Evolutionary conservation across 495 filamentous ascomycete genomes (phyloP).

Genomic region (Parathielavia hyrcaniae): DNA sequence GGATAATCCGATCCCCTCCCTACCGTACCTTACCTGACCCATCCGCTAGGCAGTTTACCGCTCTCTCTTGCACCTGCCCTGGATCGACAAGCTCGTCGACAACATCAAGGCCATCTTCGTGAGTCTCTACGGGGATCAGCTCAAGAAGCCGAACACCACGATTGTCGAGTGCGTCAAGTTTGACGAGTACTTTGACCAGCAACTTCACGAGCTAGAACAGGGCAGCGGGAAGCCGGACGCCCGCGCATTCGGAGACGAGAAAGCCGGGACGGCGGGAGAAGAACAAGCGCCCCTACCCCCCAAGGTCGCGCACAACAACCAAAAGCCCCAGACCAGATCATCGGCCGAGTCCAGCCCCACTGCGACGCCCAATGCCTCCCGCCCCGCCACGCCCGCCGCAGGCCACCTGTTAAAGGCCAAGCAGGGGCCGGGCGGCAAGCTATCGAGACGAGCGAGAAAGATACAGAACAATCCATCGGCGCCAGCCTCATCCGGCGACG

Average conservation of each 20-base stretch:
- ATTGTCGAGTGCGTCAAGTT: constrained; percentile 70
- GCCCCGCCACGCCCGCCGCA: constrained; percentile 69
- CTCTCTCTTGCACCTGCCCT: constrained; percentile 86
- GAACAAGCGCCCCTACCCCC: constrained; percentile 45
- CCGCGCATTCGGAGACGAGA: constrained; percentile 40
- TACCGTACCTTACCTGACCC: constrained; percentile 16
- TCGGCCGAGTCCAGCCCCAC: constrained; percentile 59
- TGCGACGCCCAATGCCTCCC: constrained; percentile 68
- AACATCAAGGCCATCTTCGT: constrained; percentile 88
- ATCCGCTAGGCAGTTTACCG: constrained; percentile 80
- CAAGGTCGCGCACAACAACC: constrained; percentile 28
- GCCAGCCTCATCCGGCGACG: constrained; percentile 78
- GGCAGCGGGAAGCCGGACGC: constrained; percentile 31
- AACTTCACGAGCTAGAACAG: constrained; percentile 75
- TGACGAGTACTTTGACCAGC: constrained; percentile 89
- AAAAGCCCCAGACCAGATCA: constrained; percentile 31
- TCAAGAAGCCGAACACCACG: constrained; percentile 73
- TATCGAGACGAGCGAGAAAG: constrained; percentile 78
- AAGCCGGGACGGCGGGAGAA: constrained; percentile 26
- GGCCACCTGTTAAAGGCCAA: constrained; percentile 62
- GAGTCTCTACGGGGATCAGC: constrained; percentile 77
- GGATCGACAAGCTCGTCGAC: constrained; percentile 94
- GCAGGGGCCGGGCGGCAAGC: constrained; percentile 60
- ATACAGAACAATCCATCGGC: constrained; percentile 55
- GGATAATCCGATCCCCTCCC: neutral